Evolutionary conservation across 768 basidiomycete species (phyloP).

Genomic region (Nidula microcarpa): DNA sequence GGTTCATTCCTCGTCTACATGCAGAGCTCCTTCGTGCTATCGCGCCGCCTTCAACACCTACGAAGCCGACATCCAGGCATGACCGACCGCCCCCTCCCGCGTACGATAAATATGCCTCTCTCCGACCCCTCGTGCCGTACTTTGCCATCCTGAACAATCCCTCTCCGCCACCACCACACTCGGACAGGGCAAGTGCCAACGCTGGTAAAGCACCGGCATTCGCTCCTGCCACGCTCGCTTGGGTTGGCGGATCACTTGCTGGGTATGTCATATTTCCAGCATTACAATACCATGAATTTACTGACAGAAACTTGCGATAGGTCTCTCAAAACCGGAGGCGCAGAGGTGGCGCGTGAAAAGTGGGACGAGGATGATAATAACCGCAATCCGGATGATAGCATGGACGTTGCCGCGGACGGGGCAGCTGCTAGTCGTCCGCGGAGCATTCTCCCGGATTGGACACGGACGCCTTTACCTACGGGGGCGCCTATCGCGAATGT

Average conservation of each 20-base stretch:
- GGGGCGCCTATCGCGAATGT: slow-evolving; percentile 63
- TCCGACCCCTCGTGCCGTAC: slow-evolving; percentile 69
- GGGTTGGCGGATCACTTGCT: slow-evolving; percentile 93
- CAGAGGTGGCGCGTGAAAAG: slow-evolving; percentile 76
- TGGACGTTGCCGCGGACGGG: slow-evolving; percentile 31
- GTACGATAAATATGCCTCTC: slow-evolving; percentile 72
- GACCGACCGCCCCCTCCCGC: slow-evolving; percentile 37
- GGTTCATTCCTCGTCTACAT: slow-evolving; percentile 89
- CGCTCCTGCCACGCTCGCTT: slow-evolving; percentile 73
- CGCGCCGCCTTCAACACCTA: slow-evolving; percentile 16
- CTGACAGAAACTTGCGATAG: slow-evolving; percentile 28
- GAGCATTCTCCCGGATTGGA: slow-evolving; percentile 79
- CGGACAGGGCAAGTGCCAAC: slow-evolving; percentile 52
- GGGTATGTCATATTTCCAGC: slow-evolving; percentile 52
- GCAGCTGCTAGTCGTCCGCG: slow-evolving; percentile 5
- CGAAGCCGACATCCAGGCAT: slow-evolving; percentile 31
- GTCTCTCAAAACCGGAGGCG: slow-evolving; percentile 82
- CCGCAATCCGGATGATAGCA: slow-evolving; percentile 38
- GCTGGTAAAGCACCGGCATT: slow-evolving; percentile 89
- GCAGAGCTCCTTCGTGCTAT: slow-evolving; percentile 68
- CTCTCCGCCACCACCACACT: slow-evolving; percentile 46
- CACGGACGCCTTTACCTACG: slow-evolving; percentile 52
- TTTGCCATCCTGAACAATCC: slow-evolving; percentile 88
- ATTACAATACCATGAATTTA: slow-evolving; percentile 2
- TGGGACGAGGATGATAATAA: slow-evolving; percentile 73